Evolutionary conservation across 345 rosid genomes (phyloP).

Genomic region (Iberis pinnata): DNA sequence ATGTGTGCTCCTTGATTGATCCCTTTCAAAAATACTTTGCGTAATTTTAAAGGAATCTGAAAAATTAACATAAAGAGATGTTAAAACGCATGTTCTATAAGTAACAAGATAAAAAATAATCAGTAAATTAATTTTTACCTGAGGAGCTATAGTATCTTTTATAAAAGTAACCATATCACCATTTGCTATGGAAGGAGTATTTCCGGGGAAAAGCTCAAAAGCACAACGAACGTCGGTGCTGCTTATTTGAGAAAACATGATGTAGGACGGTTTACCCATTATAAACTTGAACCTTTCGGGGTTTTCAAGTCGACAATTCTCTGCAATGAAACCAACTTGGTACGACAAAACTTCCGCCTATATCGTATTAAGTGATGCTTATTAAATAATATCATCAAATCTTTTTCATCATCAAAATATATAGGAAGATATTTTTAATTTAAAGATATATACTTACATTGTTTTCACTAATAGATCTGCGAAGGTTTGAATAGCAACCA

Average conservation of each 20-base stretch:
- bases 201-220: slow-evolving; percentile 10
- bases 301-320: slow-evolving; percentile 24
- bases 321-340: slow-evolving; percentile 13
- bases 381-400: too few relatives aligned
- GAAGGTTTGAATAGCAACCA: slow-evolving; percentile 68
- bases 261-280: background rate
- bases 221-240: slow-evolving; percentile 22
- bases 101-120: too few relatives aligned
- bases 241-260: slow-evolving; percentile 14
- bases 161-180: slow-evolving; percentile 34
- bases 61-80: too few relatives aligned
- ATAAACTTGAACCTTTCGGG: slow-evolving; percentile 18
- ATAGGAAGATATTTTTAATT: too few relatives aligned
- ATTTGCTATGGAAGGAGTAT: slow-evolving; percentile 34
- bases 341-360: background rate
- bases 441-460: slow-evolving; percentile 28
- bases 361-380: too few relatives aligned
- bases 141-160: slow-evolving; percentile 30
- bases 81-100: too few relatives aligned
- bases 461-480: slow-evolving; percentile 52
- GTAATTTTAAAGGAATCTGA: slow-evolving; percentile 6
- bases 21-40: slow-evolving; percentile 13
- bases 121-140: slow-evolving; percentile 16
- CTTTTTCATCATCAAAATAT: too few relatives aligned
- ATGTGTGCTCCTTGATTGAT: slow-evolving; percentile 31